These are phyloP conservation scores for Blastomyces percursus DNA, from an alignment of 2,329 filamentous ascomycete species.

Conservation along the genomic window DNA sequence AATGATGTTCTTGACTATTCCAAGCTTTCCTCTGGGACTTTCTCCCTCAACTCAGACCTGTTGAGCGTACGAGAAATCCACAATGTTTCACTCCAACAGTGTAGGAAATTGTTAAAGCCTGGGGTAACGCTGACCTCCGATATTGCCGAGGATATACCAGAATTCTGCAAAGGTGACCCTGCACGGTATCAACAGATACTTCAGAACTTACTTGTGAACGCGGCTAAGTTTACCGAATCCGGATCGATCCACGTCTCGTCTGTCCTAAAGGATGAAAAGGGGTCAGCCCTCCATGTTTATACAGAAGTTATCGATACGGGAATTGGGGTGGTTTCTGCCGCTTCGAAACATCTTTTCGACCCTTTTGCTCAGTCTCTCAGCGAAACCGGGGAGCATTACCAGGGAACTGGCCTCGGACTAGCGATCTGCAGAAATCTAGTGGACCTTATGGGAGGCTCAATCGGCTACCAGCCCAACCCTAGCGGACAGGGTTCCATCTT, in stretches of 20 bases:
- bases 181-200: conserved; percentile 51
- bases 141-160: conserved; percentile 40
- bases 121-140: conserved; percentile 38
- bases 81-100: conserved; percentile 41
- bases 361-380: conserved; percentile 48
- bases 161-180: conserved; percentile 45
- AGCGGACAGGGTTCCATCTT: conserved; percentile 41
- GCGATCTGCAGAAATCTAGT: conserved; percentile 48
- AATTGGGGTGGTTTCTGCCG: conserved; percentile 41
- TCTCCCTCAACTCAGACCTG: conserved; percentile 45
- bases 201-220: conserved; percentile 52
- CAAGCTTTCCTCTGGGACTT: conserved; percentile 49
- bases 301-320: conserved; percentile 46
- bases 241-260: conserved; percentile 42
- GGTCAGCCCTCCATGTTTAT: conserved; percentile 33
- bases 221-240: conserved; percentile 50
- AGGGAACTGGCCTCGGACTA: conserved; percentile 47
- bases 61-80: conserved; percentile 39
- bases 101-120: conserved; percentile 38
- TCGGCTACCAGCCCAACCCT: conserved; percentile 38
- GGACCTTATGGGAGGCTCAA: conserved; percentile 46
- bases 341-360: conserved; percentile 41
- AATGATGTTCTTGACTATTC: conserved; percentile 59
- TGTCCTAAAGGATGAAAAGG: conserved; percentile 33
- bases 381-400: conserved; percentile 40